phyloP scores from a whole-genome alignment of 1,284 basidiomycete genomes.

The Rhodofomes roseus region DNA sequence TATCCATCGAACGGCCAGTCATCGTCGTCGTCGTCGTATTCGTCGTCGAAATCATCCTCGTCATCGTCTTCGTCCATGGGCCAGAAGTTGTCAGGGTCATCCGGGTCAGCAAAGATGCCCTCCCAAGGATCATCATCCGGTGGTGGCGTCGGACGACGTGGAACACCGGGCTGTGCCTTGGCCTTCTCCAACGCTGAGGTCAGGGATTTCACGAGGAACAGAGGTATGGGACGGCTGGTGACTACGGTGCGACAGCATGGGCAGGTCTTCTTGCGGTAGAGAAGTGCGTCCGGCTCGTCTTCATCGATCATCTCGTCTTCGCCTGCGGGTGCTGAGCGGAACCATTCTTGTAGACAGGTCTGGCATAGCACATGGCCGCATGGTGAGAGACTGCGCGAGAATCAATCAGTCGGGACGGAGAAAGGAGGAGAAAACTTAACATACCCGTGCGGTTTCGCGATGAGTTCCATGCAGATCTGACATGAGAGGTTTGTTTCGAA shows the following conservation, averaged over 20 bases:
- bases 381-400: slow-evolving; percentile 50
- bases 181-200: slow-evolving; percentile 43
- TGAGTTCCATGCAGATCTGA: slow-evolving; percentile 71
- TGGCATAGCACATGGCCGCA: slow-evolving; percentile 73
- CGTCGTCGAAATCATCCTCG: slow-evolving; percentile 28
- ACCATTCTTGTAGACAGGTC: slow-evolving; percentile 70
- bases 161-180: slow-evolving; percentile 27
- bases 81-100: slow-evolving; percentile 36
- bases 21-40: slow-evolving; percentile 29
- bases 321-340: slow-evolving; percentile 55
- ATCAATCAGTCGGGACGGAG: background rate
- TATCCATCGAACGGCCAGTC: slow-evolving; percentile 33
- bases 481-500: slow-evolving; percentile 62
- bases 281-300: slow-evolving; percentile 44
- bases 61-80: slow-evolving; percentile 33
- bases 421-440: slow-evolving; percentile 16
- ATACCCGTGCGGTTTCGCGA: slow-evolving; percentile 61
- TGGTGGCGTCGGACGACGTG: slow-evolving; percentile 24
- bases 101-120: slow-evolving; percentile 53
- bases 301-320: slow-evolving; percentile 54
- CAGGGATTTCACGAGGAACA: slow-evolving; percentile 65
- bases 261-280: slow-evolving; percentile 62
- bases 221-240: slow-evolving; percentile 55
- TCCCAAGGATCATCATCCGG: slow-evolving; percentile 57
- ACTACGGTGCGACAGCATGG: slow-evolving; percentile 63